Evolutionary conservation across 169 alveolate genomes (phyloP).

Genomic region (Amoebophrya sp.): DNA sequence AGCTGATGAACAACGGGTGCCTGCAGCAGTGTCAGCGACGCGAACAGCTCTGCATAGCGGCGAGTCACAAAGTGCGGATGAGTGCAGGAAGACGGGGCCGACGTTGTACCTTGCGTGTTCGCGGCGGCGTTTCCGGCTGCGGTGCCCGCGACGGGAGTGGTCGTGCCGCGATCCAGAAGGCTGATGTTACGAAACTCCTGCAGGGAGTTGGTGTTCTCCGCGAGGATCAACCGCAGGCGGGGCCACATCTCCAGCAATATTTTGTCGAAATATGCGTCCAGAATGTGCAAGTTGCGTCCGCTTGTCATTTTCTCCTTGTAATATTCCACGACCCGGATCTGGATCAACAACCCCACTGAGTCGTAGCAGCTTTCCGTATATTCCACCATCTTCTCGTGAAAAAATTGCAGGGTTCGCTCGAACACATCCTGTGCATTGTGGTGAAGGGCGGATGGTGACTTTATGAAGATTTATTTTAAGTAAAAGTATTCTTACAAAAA

Average conservation of each 20-base stretch:
- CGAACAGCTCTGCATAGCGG: not conserved
- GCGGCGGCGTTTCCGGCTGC: too few relatives aligned
- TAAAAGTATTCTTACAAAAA: too few relatives aligned
- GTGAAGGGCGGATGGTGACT: too few relatives aligned
- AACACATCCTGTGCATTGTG: not conserved
- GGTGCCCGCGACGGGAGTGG: too few relatives aligned
- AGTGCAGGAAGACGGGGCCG: too few relatives aligned
- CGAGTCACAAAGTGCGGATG: conserved; percentile 22
- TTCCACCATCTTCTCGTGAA: conserved; percentile 23
- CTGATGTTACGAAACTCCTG: too few relatives aligned
- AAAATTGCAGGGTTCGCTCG: conserved; percentile 19
- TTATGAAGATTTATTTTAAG: too few relatives aligned
- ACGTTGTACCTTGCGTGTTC: too few relatives aligned
- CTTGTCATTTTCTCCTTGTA: conserved; percentile 10
- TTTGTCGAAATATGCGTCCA: not conserved
- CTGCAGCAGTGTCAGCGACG: not conserved
- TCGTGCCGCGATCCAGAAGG: too few relatives aligned
- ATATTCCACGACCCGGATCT: conserved; percentile 21
- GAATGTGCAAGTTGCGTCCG: not conserved
- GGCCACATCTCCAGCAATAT: not conserved
- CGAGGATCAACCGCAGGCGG: too few relatives aligned
- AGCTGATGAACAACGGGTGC: too few relatives aligned
- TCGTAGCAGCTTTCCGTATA: conserved; percentile 29
- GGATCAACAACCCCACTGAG: conserved; percentile 36
- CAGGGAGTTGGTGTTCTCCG: too few relatives aligned